These are phyloP conservation scores for Linderniella brevidens DNA, from an alignment of 257 asterid genomes.

Conservation along the genomic window DNA sequence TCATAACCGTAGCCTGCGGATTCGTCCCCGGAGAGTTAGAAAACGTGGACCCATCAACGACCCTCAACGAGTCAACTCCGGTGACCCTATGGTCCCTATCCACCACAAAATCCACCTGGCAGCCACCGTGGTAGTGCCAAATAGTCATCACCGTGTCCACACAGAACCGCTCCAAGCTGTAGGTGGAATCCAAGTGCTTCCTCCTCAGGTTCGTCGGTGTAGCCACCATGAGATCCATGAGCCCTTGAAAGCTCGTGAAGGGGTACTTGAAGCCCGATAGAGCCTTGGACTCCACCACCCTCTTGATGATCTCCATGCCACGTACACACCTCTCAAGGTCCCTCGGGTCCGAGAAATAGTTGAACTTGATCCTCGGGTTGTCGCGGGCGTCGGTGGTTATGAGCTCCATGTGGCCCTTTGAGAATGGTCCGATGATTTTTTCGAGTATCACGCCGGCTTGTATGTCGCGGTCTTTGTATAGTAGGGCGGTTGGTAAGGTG, in stretches of 20 bases:
- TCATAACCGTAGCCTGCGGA: slow-evolving; percentile 94
- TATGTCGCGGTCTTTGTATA: neutral
- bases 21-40: slow-evolving; percentile 55
- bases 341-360: slow-evolving; percentile 55
- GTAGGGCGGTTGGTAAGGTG: slow-evolving; percentile 4
- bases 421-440: slow-evolving; percentile 51
- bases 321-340: slow-evolving; percentile 50
- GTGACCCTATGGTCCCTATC: slow-evolving; percentile 38
- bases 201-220: slow-evolving; percentile 33
- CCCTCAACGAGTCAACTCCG: slow-evolving; percentile 56
- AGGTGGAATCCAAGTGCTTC: slow-evolving; percentile 19
- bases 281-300: slow-evolving; percentile 28
- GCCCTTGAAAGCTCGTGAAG: slow-evolving; percentile 17
- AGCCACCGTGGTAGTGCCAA: slow-evolving; percentile 95
- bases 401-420: slow-evolving; percentile 51
- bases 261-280: slow-evolving; percentile 31
- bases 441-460: slow-evolving; percentile 34
- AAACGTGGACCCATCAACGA: slow-evolving; percentile 70
- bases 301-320: slow-evolving; percentile 34
- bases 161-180: slow-evolving; percentile 50
- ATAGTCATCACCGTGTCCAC: slow-evolving; percentile 56
- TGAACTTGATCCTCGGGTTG: slow-evolving; percentile 66
- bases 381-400: slow-evolving; percentile 31
- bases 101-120: slow-evolving; percentile 53
- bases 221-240: slow-evolving; percentile 19